Evolutionary conservation across 306 rosid genomes (phyloP).

Genomic region (Argentina anserina): DNA sequence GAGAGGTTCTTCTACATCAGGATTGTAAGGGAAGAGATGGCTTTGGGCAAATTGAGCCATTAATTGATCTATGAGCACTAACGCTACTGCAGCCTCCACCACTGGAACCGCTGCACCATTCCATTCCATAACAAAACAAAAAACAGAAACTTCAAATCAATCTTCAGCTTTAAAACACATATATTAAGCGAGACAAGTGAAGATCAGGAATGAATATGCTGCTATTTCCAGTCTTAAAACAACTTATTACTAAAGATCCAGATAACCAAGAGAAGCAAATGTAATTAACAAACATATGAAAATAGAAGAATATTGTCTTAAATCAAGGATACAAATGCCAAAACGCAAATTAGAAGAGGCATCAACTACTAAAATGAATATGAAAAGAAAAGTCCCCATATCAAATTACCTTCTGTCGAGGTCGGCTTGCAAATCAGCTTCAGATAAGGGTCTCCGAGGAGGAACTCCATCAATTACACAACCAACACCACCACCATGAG

Average conservation of each 20-base stretch:
- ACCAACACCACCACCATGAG: constrained; percentile 99
- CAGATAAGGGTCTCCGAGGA: constrained; percentile 72
- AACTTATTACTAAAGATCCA: too few relatives aligned
- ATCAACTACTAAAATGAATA: too few relatives aligned
- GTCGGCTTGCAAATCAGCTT: constrained; percentile 86
- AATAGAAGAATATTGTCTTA: too few relatives aligned
- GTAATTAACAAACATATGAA: too few relatives aligned
- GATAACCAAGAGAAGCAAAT: too few relatives aligned
- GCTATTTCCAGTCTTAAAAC: too few relatives aligned
- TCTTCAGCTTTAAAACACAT: not conserved
- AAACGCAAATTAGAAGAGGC: too few relatives aligned
- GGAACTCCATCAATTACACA: constrained; percentile 98
- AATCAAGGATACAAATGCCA: too few relatives aligned
- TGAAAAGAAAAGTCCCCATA: too few relatives aligned
- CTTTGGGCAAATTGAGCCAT: constrained; percentile 88
- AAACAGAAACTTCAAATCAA: not conserved
- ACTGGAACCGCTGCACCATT: constrained; percentile 88
- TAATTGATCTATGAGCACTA: constrained; percentile 84
- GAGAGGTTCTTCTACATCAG: constrained; percentile 54
- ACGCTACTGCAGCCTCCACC: constrained; percentile 93
- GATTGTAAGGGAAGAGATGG: constrained; percentile 68
- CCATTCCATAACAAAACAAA: not conserved
- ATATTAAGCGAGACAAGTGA: not conserved
- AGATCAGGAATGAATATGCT: not conserved
- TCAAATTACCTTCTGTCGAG: constrained; percentile 86